Evolutionary conservation across 2,329 filamentous ascomycete genomes (phyloP).

Genomic region (Zasmidium citrigriseum): DNA sequence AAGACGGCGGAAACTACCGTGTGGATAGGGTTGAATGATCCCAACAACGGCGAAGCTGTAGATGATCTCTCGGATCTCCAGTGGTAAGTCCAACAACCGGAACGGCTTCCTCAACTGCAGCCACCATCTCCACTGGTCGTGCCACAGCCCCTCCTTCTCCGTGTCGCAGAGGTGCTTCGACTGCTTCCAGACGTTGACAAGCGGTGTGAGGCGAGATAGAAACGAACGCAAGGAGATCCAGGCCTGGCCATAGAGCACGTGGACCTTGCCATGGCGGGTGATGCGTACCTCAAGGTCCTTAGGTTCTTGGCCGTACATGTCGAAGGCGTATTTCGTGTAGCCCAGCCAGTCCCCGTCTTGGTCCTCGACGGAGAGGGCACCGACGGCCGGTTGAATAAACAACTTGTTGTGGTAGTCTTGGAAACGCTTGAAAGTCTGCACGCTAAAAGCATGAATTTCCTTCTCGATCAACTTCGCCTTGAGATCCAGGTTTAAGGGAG

Average conservation of each 20-base stretch:
- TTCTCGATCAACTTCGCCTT: neutral
- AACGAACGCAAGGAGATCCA: neutral
- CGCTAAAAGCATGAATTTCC: neutral
- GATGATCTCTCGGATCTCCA: constrained; percentile 27
- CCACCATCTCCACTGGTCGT: constrained; percentile 18
- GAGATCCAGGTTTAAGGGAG: neutral
- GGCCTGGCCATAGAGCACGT: neutral
- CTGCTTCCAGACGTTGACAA: neutral
- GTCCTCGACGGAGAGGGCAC: neutral
- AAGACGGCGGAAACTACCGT: constrained; percentile 1
- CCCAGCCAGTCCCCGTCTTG: neutral
- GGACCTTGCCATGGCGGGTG: neutral
- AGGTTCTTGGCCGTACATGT: neutral
- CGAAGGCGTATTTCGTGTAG: neutral
- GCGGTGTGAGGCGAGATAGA: neutral
- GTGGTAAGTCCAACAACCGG: constrained; percentile 22
- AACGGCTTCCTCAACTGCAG: constrained; percentile 8
- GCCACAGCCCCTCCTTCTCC: neutral
- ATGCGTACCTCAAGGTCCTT: neutral
- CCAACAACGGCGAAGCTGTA: constrained; percentile 16
- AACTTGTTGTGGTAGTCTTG: neutral
- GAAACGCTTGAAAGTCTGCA: neutral
- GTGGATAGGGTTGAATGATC: constrained; percentile 13
- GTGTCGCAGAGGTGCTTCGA: neutral
- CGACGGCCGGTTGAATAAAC: neutral